Conservation (phyloP, 1,284 basidiomycete genomes). For the Sutorius eximius region DNA sequence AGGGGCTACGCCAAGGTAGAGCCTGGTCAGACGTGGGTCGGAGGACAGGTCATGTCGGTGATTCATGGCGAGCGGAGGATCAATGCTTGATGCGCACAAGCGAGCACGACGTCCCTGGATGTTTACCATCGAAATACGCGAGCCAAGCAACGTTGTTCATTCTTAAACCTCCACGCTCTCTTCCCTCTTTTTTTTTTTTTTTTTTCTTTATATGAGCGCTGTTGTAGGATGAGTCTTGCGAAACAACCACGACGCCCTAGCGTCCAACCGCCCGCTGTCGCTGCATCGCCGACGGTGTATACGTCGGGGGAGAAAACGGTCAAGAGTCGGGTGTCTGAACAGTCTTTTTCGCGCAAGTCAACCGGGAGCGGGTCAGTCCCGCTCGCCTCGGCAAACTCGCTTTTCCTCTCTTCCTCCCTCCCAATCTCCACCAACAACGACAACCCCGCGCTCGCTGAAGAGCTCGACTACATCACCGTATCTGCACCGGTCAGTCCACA, state of each 20-base stretch:
- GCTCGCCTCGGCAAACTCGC: slow-evolving; percentile 9
- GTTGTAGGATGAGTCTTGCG: slow-evolving; percentile 15
- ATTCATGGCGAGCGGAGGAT: slow-evolving; percentile 28
- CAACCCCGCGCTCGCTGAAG: slow-evolving; percentile 52
- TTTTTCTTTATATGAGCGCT: neutral
- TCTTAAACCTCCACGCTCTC: neutral
- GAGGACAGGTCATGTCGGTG: slow-evolving; percentile 66
- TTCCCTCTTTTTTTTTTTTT: neutral
- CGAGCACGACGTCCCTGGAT: neutral
- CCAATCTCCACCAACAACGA: slow-evolving; percentile 28
- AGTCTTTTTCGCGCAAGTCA: slow-evolving; percentile 21
- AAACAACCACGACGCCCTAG: slow-evolving; percentile 20
- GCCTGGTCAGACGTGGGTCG: slow-evolving; percentile 69
- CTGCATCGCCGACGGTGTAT: slow-evolving; percentile 24
- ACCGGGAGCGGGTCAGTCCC: slow-evolving; percentile 5
- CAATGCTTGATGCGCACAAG: neutral
- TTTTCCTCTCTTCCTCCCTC: slow-evolving; percentile 1
- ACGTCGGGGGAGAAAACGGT: slow-evolving; percentile 13
- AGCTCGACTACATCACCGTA: slow-evolving; percentile 70
- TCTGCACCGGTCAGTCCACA: slow-evolving; percentile 30
- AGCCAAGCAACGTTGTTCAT: neutral
- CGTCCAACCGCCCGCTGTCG: slow-evolving; percentile 32
- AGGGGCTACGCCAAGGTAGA: slow-evolving; percentile 60
- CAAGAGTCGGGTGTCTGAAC: slow-evolving; percentile 22
- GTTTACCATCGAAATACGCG: neutral